Evolutionary conservation across 1,284 basidiomycete species (phyloP), one percentile per base, ranked within the genome.

Genomic region (Cryptococcus sp.): DNA sequence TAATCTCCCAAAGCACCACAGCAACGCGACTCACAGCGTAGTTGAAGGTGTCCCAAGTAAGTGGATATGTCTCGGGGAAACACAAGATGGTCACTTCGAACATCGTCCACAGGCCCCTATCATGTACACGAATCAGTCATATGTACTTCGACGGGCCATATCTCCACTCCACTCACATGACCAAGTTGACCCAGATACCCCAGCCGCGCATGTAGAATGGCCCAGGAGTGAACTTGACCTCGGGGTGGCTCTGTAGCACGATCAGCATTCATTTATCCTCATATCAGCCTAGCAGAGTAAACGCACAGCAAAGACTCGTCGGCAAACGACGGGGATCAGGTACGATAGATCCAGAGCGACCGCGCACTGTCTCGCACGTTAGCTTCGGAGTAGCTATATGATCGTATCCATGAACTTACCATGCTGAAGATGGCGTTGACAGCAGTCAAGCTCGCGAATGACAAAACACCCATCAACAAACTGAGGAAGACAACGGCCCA

Each of bases 391-490:
- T 3, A 39, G 11, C 16, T 38, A n/a, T 27, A 11, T 2, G n/a
- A 16, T 22, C 39, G 25, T 39, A 11, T 3, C 16, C 16, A 10
- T 48, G 22, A 5, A 64, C 61, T 54, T 20, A 67, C 64, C 69
- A 69, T 71, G 23, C 54, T 60, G 64, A 93, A 92, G 71, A 96
- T 86, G 50, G 93, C 93, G 54, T 87, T 87, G 23, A 89, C 86
- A 1, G 93, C 91, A 47, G 88, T 81, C 20, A 86, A 83, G 60
- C 87, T 89, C 8, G 89, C 91, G 59, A 93, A 85, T 66, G 88
- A 86, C 39, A 93, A 83, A 20, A 91, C 78, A 15, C 80, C 81
- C 62, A 82, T 76, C 13, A 78, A 56, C 22, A 76, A 81, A 64
- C 84, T 82, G 59, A 89, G 77, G 54, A 88, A 59, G 0, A 90